Evolutionary conservation across 371 early-diverging fungal genomes (phyloP).

Genomic region (Vairimorpha ceranae): DNA sequence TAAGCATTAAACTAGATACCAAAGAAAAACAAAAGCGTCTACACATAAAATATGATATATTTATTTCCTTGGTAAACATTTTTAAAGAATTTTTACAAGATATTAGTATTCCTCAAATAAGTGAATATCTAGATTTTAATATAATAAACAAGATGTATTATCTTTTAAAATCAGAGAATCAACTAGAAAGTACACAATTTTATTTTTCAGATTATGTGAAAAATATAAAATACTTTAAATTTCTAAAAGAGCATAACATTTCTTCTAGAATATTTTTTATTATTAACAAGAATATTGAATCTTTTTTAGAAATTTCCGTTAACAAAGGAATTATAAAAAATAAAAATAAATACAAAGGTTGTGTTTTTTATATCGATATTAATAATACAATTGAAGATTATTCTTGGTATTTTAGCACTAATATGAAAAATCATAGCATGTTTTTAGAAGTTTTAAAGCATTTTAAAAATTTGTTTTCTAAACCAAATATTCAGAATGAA

Average conservation of each 20-base stretch:
- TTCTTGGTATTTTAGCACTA: slow-evolving; percentile 22
- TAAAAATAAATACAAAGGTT: slow-evolving; percentile 8
- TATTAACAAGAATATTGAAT: neutral
- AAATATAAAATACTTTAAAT: slow-evolving; percentile 15
- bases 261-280: slow-evolving; percentile 40
- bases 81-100: neutral
- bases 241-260: slow-evolving; percentile 16
- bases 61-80: neutral
- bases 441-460: slow-evolving; percentile 11
- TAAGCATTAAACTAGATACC: neutral
- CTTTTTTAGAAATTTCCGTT: slow-evolving; percentile 41
- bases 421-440: neutral
- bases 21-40: neutral
- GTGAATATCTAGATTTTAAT: slow-evolving; percentile 21
- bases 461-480: neutral
- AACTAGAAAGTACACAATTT: neutral
- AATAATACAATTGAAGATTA: slow-evolving; percentile 27
- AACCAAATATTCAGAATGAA: neutral
- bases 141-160: neutral
- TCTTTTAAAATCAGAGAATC: neutral
- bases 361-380: slow-evolving; percentile 34
- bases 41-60: slow-evolving; percentile 2
- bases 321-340: slow-evolving; percentile 16
- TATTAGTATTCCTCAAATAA: slow-evolving; percentile 5
- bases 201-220: neutral